Evolutionary conservation across 1,284 basidiomycete species (phyloP).

Genomic region (Amanita bisporigera): DNA sequence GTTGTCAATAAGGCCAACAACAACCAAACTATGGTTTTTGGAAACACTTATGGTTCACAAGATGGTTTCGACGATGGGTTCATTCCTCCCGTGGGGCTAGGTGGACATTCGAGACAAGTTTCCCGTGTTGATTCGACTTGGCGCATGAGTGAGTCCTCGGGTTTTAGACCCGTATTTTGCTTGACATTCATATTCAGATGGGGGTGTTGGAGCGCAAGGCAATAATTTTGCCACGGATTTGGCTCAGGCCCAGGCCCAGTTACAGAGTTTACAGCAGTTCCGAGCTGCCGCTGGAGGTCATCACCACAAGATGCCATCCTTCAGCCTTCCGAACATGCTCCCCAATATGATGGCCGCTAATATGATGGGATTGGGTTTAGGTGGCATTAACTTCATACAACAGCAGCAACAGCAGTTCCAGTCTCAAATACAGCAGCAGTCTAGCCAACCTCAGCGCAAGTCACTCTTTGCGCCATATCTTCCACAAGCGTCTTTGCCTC

Average conservation of each 20-base stretch:
- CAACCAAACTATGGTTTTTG: constrained; percentile 53
- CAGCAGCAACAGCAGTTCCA: constrained; percentile 91
- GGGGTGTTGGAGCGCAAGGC: constrained; percentile 72
- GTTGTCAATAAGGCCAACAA: constrained; percentile 77
- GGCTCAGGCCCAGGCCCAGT: constrained; percentile 94
- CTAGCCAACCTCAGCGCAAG: constrained; percentile 93
- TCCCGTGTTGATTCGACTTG: constrained; percentile 84
- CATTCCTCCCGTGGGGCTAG: constrained; percentile 55
- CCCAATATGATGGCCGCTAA: constrained; percentile 96
- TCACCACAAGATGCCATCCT: constrained; percentile 96
- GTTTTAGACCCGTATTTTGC: constrained; percentile 18
- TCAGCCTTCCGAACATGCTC: constrained; percentile 97
- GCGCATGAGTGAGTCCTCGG: constrained; percentile 75
- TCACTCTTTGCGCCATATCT: constrained; percentile 99
- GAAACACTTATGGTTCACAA: constrained; percentile 51
- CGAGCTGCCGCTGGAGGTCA: constrained; percentile 94
- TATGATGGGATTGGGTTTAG: constrained; percentile 88
- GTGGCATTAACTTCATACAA: constrained; percentile 78
- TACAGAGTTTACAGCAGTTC: constrained; percentile 97
- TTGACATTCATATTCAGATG: constrained; percentile 52
- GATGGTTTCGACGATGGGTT: constrained; percentile 84
- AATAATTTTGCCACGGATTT: constrained; percentile 72
- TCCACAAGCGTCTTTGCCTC: constrained; percentile 96
- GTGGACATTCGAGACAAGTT: constrained; percentile 77
- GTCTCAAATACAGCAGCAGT: constrained; percentile 89